Evolutionary conservation across 305 asterid species (phyloP), one percentile per base, ranked within the genome.

Genomic region (Solanum chacoense): DNA sequence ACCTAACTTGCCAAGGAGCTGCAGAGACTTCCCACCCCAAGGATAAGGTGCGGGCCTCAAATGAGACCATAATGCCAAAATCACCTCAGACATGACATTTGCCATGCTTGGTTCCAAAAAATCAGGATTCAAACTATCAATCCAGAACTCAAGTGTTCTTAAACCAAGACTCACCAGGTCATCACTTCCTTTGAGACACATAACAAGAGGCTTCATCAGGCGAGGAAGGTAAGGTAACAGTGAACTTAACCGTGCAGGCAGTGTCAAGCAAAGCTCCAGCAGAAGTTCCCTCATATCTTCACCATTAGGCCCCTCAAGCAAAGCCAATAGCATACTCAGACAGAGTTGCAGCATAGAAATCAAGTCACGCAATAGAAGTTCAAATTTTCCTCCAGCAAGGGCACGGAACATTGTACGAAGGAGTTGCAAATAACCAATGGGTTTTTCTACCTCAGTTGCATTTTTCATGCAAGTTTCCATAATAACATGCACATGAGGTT

Each of bases 71-170:
- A 98, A 92, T 20, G 99, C 98, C 92, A 96, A 93, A 94, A 98
- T 98, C 92, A 98, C 99, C 93, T 96, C 99, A 87, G 99, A 95
- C 96, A 96, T 98, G 86, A 96, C 99, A 93, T 96, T 98, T 85
- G 99, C 99, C 99, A 98, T 98, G 92, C 99, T 98, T 88, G 99
- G 99, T 92, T 98, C 99, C 90, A 98, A 91, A 91, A 98, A 98
- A 91, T 98, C 99, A 90, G 99, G 99, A 92, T 98, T 98, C 93
- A 98, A 93, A 94, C 99, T 98, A 91, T 98, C 99, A 90, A 98
- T 96, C 99, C 99, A 98, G 94, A 98, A 98, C 92, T 98, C 99
- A 86, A 98, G 99, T 85, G 99, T 98, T 93, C 99, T 95, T 90
- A 98, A 92, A 92, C 99, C 98, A 86, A 95, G 97, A 93, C 95